These are phyloP conservation scores for Adansonia digitata DNA, from an alignment of 345 rosid genomes.

Conservation along the genomic window DNA sequence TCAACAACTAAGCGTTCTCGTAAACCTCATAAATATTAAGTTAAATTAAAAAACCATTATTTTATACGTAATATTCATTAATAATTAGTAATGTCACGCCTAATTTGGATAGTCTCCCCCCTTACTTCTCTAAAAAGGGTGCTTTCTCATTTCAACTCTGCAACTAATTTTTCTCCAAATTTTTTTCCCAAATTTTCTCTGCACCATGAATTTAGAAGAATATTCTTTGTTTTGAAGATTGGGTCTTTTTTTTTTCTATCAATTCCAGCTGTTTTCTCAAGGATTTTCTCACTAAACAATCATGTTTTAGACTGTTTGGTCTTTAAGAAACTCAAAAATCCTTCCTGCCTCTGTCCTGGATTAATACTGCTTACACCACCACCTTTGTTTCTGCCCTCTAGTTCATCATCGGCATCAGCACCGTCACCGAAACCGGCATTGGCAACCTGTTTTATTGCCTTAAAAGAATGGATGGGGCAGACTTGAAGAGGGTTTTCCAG, in stretches of 20 bases:
- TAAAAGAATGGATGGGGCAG: slow-evolving; percentile 41
- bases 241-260: background rate
- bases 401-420: background rate
- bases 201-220: background rate
- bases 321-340: slow-evolving; percentile 21
- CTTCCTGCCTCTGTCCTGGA: slow-evolving; percentile 14
- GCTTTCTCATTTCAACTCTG: background rate
- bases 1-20: slow-evolving; percentile 10
- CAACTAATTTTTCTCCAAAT: background rate
- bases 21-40: background rate
- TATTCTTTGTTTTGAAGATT: background rate
- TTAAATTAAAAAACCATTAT: background rate
- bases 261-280: slow-evolving; percentile 17
- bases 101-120: background rate
- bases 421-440: background rate
- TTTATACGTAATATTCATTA: background rate
- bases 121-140: background rate
- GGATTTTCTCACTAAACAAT: slow-evolving; percentile 21
- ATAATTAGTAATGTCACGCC: slow-evolving; percentile 4
- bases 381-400: background rate
- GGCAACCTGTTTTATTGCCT: background rate
- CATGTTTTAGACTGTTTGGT: slow-evolving; percentile 13
- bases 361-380: background rate
- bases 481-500: slow-evolving; percentile 64
- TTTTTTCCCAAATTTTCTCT: slow-evolving; percentile 8